These are phyloP conservation scores for Biancaea sappan DNA, from an alignment of 306 rosid species.

Conservation along the genomic window DNA sequence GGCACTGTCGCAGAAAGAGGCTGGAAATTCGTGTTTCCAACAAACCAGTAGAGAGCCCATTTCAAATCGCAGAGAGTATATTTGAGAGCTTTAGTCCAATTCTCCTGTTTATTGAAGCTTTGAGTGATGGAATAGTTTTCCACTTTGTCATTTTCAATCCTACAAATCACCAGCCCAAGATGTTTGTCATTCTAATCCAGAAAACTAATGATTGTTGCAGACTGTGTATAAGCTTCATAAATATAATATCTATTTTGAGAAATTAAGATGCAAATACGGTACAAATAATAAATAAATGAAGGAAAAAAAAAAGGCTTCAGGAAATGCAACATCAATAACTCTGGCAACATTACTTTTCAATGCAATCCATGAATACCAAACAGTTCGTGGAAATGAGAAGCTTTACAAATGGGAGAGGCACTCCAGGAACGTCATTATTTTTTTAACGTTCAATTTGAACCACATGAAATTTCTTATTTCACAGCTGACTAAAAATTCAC, in stretches of 20 bases:
- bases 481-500: not conserved
- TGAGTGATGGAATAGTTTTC: constrained; percentile 92
- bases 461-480: not conserved
- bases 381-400: not conserved
- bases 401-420: not conserved
- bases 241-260: constrained; percentile 4
- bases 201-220: constrained; percentile 4
- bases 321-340: not conserved
- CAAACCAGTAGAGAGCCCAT: constrained; percentile 99
- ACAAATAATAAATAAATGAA: not conserved
- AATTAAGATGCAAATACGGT: not conserved
- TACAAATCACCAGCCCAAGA: constrained; percentile 40
- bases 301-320: not conserved
- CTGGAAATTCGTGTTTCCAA: constrained; percentile 90
- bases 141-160: constrained; percentile 91
- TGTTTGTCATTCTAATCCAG: constrained; percentile 32
- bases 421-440: not conserved
- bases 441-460: not conserved
- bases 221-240: constrained; percentile 4
- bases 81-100: constrained; percentile 97
- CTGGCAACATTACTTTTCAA: not conserved
- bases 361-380: not conserved
- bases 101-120: constrained; percentile 96
- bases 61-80: constrained; percentile 95
- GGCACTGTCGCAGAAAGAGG: constrained; percentile 75